Evolutionary conservation across 208 protist genomes (phyloP).

Genomic region (Entamoeba invadens): DNA sequence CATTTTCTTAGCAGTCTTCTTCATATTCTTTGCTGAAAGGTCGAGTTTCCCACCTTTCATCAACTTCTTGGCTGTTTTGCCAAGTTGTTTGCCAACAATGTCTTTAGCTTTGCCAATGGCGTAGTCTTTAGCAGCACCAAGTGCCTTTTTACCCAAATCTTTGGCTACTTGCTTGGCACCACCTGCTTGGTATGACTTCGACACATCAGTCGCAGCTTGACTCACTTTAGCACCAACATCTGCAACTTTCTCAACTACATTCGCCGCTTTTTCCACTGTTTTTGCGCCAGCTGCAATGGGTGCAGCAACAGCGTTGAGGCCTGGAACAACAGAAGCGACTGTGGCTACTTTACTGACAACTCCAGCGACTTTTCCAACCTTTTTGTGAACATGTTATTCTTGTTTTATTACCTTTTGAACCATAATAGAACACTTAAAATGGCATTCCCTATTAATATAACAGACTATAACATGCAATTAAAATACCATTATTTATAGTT

Average conservation of each 20-base stretch:
- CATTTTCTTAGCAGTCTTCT: not conserved
- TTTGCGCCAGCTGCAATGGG: not conserved
- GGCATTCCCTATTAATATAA: too few species aligned
- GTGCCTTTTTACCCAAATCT: not conserved
- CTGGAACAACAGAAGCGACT: not conserved
- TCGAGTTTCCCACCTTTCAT: not conserved
- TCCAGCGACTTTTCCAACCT: not conserved
- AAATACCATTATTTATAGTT: too few species aligned
- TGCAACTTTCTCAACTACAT: not conserved
- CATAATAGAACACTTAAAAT: too few species aligned
- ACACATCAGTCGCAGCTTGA: not conserved
- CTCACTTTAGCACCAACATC: not conserved
- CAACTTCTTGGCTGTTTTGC: not conserved
- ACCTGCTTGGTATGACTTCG: not conserved
- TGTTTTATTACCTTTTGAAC: too few species aligned
- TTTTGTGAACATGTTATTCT: too few species aligned
- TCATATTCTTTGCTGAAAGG: not conserved
- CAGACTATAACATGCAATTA: too few species aligned
- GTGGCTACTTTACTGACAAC: not conserved
- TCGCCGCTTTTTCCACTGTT: not conserved
- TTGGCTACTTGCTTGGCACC: not conserved
- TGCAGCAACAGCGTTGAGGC: not conserved
- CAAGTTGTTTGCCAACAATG: not conserved
- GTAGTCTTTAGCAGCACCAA: not conserved
- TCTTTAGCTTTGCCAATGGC: not conserved